phyloP scores from a whole-genome alignment of 768 basidiomycete genomes.

The Leccinum disarticulatum region DNA sequence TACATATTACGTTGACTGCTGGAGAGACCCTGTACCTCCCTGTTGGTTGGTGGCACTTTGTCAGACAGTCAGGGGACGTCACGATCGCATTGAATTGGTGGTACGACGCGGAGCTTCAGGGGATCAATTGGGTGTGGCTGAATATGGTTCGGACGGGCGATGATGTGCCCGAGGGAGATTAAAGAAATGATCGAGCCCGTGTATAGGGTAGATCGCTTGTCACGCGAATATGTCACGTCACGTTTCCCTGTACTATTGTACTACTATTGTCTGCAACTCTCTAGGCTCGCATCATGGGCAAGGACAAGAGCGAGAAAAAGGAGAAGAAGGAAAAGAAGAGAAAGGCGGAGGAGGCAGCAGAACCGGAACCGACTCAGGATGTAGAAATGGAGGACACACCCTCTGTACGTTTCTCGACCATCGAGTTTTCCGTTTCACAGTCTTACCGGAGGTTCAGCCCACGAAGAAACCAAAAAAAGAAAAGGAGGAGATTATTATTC shows the following conservation, averaged over 20 bases:
- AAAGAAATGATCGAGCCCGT: conserved; percentile 1
- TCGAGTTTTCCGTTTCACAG: conserved; percentile 31
- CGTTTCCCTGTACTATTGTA: background rate
- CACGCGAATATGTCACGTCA: conserved; percentile 23
- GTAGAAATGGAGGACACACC: conserved; percentile 45
- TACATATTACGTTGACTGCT: conserved; percentile 60
- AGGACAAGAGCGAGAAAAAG: conserved; percentile 77
- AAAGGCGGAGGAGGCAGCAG: conserved; percentile 40
- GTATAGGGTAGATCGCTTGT: conserved; percentile 1
- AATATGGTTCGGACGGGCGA: conserved; percentile 53
- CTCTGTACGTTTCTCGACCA: conserved; percentile 27
- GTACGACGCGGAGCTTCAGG: conserved; percentile 80
- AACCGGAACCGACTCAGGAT: conserved; percentile 37
- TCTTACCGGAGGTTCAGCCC: conserved; percentile 26
- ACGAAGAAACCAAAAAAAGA: conserved; percentile 65
- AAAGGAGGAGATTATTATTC: conserved; percentile 60
- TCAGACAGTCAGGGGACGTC: conserved; percentile 62
- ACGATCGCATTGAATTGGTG: conserved; percentile 85
- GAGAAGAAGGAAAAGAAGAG: conserved; percentile 75
- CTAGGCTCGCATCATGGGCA: conserved; percentile 46
- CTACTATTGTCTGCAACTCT: background rate
- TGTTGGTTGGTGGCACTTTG: conserved; percentile 94
- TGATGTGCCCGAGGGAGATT: conserved; percentile 33
- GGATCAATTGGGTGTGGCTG: conserved; percentile 68
- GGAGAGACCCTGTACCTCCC: conserved; percentile 89